These are phyloP conservation scores for Calvatia gigantea DNA, from an alignment of 768 basidiomycete genomes.

Conservation along the genomic window DNA sequence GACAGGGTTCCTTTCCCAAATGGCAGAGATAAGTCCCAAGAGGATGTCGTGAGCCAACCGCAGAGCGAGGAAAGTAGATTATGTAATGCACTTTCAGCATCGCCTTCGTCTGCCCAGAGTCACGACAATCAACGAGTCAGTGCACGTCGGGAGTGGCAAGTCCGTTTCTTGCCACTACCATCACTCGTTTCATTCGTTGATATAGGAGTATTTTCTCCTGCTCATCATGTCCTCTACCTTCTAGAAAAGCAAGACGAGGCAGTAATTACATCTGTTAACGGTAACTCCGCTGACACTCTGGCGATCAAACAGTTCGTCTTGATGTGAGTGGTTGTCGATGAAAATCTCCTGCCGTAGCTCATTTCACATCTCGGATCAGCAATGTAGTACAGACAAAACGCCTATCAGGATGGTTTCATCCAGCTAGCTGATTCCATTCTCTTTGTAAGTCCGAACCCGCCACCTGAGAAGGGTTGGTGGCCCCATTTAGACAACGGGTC, in stretches of 20 bases:
- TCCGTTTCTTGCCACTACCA: not conserved
- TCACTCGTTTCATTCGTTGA: not conserved
- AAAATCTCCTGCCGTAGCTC: not conserved
- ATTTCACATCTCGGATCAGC: not conserved
- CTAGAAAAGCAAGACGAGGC: not conserved
- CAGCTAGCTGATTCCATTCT: not conserved
- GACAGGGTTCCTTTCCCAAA: constrained; percentile 6
- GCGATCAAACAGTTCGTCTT: not conserved
- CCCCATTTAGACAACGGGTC: not conserved
- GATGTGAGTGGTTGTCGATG: constrained; percentile 2
- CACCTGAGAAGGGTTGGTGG: not conserved
- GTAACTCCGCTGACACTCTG: not conserved
- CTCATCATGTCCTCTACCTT: not conserved
- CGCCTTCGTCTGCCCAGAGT: not conserved
- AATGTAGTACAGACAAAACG: not conserved
- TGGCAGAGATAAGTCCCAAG: constrained; percentile 1
- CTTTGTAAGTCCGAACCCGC: not conserved
- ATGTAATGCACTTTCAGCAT: not conserved
- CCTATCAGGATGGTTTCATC: not conserved
- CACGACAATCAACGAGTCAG: not conserved
- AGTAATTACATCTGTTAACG: not conserved
- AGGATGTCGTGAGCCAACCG: not conserved
- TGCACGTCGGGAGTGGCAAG: not conserved
- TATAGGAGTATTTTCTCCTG: not conserved
- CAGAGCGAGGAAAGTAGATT: not conserved